Conservation (phyloP, 2,329 filamentous ascomycete genomes). For the Botrytis tulipae region DNA sequence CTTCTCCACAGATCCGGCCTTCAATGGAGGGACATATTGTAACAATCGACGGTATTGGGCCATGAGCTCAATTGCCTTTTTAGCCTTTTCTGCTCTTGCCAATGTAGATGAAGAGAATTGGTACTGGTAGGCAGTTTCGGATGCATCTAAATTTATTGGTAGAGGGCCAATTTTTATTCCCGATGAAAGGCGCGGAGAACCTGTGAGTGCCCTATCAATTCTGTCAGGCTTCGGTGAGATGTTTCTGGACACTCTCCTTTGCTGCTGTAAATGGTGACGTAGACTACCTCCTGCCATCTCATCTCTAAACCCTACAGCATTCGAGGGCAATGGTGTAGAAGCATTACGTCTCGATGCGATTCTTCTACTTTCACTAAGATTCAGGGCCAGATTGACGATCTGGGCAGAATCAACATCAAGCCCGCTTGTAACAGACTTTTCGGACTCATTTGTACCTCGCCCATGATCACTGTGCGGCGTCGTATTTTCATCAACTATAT, state of each 20-base stretch:
- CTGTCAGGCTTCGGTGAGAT: conserved; percentile 57
- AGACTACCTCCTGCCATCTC: conserved; percentile 56
- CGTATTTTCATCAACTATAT: conserved; percentile 8
- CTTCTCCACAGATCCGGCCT: conserved; percentile 43
- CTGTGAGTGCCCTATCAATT: conserved; percentile 31
- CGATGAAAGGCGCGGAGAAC: conserved; percentile 44
- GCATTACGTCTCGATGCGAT: conserved; percentile 59
- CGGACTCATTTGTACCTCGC: conserved; percentile 6
- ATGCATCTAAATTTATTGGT: conserved; percentile 48
- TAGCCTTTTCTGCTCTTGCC: conserved; percentile 79
- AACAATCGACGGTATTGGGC: conserved; percentile 79
- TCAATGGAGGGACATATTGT: conserved; percentile 74
- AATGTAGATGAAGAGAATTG: conserved; percentile 78
- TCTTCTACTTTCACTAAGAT: conserved; percentile 76
- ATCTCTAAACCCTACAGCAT: conserved; percentile 42
- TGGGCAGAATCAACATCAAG: conserved; percentile 77
- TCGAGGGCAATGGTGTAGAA: conserved; percentile 48
- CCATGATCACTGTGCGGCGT: conserved; percentile 12
- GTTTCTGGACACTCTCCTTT: conserved; percentile 60
- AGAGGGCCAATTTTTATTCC: conserved; percentile 46
- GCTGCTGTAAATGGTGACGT: conserved; percentile 68
- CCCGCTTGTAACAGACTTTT: conserved; percentile 28
- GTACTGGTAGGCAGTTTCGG: conserved; percentile 54
- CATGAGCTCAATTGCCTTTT: conserved; percentile 80
- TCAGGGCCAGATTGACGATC: conserved; percentile 90